A percentile compares a stretch with the other conserved stretches of the same genome.
Evolutionary conservation across 2,329 filamentous ascomycete species (phyloP).

Genomic region (Neodidymelliopsis sp.): DNA sequence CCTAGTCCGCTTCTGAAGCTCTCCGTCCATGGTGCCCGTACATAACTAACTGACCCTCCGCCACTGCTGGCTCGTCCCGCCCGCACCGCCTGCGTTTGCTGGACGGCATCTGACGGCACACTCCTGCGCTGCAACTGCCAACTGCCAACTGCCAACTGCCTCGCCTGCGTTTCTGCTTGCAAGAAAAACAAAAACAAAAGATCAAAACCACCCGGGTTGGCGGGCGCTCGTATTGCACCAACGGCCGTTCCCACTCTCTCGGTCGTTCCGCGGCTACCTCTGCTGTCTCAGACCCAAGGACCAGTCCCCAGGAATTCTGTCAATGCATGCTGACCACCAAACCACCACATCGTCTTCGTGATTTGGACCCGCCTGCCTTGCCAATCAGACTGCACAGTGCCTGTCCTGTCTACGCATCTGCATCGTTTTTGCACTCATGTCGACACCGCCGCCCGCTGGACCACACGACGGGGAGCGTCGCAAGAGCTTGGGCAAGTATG

Average conservation of each 20-base stretch:
- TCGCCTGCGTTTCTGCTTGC: no score
- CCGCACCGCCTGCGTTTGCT: constrained; percentile 18
- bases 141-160: not conserved
- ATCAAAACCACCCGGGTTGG: no score
- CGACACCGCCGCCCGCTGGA: constrained; percentile 28
- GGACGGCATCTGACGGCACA: constrained; percentile 9
- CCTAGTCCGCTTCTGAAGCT: constrained; percentile 24
- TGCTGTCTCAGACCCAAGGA: constrained; percentile 39
- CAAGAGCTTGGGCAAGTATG: constrained; percentile 48
- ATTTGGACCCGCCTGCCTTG: constrained; percentile 20
- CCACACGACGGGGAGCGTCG: constrained; percentile 38
- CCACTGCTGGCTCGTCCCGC: constrained; percentile 22
- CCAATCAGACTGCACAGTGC: constrained; percentile 5
- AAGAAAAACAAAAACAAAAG: no score
- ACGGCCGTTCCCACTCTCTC: constrained; percentile 26
- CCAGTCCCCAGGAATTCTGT: constrained; percentile 28
- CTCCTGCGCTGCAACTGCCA: constrained; percentile 1
- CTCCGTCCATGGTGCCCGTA: constrained; percentile 25
- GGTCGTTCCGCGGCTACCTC: constrained; percentile 36
- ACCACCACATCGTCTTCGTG: constrained; percentile 36
- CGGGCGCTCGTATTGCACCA: constrained; percentile 10
- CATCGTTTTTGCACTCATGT: constrained; percentile 32
- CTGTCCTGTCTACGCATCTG: constrained; percentile 1
- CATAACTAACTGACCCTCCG: constrained; percentile 30
- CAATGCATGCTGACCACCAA: constrained; percentile 18